Evolutionary conservation across 2,329 filamentous ascomycete genomes (phyloP), one percentile per base, ranked within the genome.

Genomic region (Colletotrichum sojae): DNA sequence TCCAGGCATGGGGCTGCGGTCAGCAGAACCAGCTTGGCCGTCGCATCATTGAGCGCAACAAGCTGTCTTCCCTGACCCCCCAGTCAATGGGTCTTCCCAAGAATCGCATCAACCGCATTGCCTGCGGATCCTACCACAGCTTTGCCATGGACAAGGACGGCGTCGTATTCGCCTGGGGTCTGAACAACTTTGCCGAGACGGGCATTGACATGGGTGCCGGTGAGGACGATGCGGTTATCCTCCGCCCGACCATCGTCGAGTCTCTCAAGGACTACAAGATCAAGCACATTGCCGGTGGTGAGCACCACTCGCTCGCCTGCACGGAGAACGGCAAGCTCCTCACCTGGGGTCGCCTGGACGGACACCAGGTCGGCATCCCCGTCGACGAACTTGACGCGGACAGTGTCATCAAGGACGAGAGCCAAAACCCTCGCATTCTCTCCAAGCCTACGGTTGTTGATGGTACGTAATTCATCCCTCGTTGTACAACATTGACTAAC

Each of bases 171-270:
- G 88, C 90, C 0, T 97, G 94, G 94, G 94, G 94, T 25, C 84
- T 95, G 36, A 97, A 97, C 85, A 94, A 92, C 81, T 97, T 93
- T 79, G 92, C 91, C 71, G 91, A 97, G 82, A 93, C 92, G 16
- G 94, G 92, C 68, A 73, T 78, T 67, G 83, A 84, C 16, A 85
- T 89, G 51, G 84, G 86, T 62, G 90, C 88, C 15, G 91, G 90
- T 39, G 88, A 91, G 67, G 89, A 92, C 60, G 90, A 92, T 72
- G 91, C 91, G 40, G 89, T 91, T 70, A 87, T 97, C 58, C 86
- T 92, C n/a, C 88, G 89, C 73, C 92, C 94, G 3, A 89, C 88
- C 49, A 82, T 91, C 59, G 88, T 97, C 27, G 81, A 88, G 9
- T 86, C 86, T 6, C 86, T 98, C 9, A 83, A 85, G 31, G 86